These are phyloP conservation scores for Phellinidium pouzarii DNA, from an alignment of 1,284 basidiomycete species.

Conservation along the genomic window DNA sequence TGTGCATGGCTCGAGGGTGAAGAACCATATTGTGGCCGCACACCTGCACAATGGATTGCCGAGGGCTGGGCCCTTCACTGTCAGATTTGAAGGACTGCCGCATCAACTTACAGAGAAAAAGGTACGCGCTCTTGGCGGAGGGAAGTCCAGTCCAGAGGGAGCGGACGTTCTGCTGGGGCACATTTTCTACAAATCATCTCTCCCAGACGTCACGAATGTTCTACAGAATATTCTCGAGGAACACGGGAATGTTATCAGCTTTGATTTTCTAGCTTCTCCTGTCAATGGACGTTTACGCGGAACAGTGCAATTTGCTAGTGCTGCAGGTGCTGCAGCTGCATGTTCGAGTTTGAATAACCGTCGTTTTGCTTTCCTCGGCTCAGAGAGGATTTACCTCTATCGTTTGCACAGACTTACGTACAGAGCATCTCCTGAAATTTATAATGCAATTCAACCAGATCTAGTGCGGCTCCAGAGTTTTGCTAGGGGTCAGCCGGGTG, in stretches of 20 bases:
- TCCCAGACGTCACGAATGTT: not conserved
- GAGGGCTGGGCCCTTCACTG: constrained; percentile 8
- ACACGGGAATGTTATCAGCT: constrained; percentile 10
- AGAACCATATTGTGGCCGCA: constrained; percentile 10
- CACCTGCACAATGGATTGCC: constrained; percentile 4
- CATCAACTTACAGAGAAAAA: constrained; percentile 2
- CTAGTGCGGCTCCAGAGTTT: constrained; percentile 5
- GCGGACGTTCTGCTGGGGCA: not conserved
- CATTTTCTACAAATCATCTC: constrained; percentile 4
- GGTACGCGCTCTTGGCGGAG: constrained; percentile 2
- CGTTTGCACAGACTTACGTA: constrained; percentile 14
- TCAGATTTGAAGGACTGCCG: constrained; percentile 17
- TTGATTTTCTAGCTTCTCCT: constrained; percentile 6
- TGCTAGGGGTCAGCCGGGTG: constrained; percentile 9
- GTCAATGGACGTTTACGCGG: constrained; percentile 11
- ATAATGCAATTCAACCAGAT: not conserved
- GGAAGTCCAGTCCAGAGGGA: not conserved
- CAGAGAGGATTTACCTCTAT: constrained; percentile 9
- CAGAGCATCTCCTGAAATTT: not conserved
- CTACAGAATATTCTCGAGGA: constrained; percentile 10
- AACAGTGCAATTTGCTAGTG: not conserved
- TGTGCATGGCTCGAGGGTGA: constrained; percentile 6
- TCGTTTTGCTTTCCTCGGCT: constrained; percentile 10
- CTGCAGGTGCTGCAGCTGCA: constrained; percentile 10
- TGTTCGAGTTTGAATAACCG: constrained; percentile 6